Base-by-base conservation (phyloP, 768 basidiomycete species). In the Leccinum uliginosum region DNA sequence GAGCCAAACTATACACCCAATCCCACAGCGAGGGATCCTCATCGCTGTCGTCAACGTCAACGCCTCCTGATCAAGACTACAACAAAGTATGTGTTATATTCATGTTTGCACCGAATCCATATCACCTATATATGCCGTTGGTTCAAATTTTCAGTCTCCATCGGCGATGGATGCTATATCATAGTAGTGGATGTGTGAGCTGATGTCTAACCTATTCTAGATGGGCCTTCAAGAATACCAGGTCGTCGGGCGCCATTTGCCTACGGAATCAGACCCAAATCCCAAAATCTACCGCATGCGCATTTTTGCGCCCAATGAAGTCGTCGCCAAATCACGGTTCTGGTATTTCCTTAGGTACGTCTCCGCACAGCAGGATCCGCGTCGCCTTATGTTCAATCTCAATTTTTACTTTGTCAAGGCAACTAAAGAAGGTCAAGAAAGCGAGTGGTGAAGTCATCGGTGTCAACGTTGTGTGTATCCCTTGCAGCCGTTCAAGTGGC, bases 281-380 rank as follows among this genome's bases (percentile, higher is more conserved):
- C 97, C 97, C 59, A 98, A 98, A 85, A 95, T 98, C 76, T 98
- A 91, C 83, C 90, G 96, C 68, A 98, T 98, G 96, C 89, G 96
- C 75, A 97, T 98, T 71, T 99, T 98, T 73, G 94, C 97, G 63
- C 93, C 93, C 63, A 98, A 98, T 74, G 93, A 97, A 61, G 94
- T 98, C 64, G 93, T 99, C 69, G 96, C 97, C 67, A 98, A 99
- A 81, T 96, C 93, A 51, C 87, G 96, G 58, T 99, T 97, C 89
- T 98, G 97, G 96, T 98, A 98, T 80, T 99, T 96, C 86, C 81
- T 99, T 59, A 86, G 89, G 89, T 89, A 62, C 66, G 85, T 65
- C 44, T 30, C 15, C 11, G 11, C n/a, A n/a, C n/a, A 19, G 1
- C 17, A 43, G 40, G 10, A 19, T 43, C 21, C 11, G 19, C 8